These are phyloP conservation scores for Eleusine indica DNA, from an alignment of 176 grass and related monocot species.

Conservation along the genomic window DNA sequence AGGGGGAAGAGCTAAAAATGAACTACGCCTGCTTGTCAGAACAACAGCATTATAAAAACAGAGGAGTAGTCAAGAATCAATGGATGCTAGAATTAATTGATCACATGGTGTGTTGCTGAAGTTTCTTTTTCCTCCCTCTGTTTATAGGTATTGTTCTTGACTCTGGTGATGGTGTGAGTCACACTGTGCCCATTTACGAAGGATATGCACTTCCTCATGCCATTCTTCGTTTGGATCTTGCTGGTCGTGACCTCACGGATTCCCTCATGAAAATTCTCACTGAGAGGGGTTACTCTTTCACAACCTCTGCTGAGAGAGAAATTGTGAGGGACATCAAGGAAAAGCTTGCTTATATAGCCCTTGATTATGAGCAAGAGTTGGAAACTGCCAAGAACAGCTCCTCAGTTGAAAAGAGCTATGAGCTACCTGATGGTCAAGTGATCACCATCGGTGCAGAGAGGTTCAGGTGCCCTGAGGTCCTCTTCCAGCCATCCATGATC, in stretches of 20 bases:
- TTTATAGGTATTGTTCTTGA: slow-evolving; percentile 72
- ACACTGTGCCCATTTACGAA: slow-evolving; percentile 81
- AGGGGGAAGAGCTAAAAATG: too few relatives aligned
- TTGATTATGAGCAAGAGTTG: slow-evolving; percentile 74
- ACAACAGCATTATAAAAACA: too few relatives aligned
- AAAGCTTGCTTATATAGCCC: slow-evolving; percentile 70
- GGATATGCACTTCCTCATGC: slow-evolving; percentile 75
- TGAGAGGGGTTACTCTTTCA: slow-evolving; percentile 73
- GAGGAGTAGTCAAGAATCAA: neutral
- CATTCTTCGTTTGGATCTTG: slow-evolving; percentile 77
- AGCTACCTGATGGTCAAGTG: slow-evolving; percentile 75
- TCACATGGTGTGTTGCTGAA: slow-evolving; percentile 7
- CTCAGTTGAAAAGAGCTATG: slow-evolving; percentile 74
- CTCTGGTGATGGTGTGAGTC: slow-evolving; percentile 83
- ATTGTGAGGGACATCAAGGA: slow-evolving; percentile 87
- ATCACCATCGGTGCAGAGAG: slow-evolving; percentile 78
- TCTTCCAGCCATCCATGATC: slow-evolving; percentile 86
- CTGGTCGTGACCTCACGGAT: slow-evolving; percentile 64
- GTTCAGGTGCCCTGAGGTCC: slow-evolving; percentile 86
- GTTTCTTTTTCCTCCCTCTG: slow-evolving; percentile 2
- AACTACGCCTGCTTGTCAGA: too few relatives aligned
- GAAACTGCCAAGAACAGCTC: slow-evolving; percentile 79
- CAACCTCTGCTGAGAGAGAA: slow-evolving; percentile 68
- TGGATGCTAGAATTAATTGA: neutral
- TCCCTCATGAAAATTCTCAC: slow-evolving; percentile 80